phyloP scores from a whole-genome alignment of 768 basidiomycete genomes.

The Mycena galopus region DNA sequence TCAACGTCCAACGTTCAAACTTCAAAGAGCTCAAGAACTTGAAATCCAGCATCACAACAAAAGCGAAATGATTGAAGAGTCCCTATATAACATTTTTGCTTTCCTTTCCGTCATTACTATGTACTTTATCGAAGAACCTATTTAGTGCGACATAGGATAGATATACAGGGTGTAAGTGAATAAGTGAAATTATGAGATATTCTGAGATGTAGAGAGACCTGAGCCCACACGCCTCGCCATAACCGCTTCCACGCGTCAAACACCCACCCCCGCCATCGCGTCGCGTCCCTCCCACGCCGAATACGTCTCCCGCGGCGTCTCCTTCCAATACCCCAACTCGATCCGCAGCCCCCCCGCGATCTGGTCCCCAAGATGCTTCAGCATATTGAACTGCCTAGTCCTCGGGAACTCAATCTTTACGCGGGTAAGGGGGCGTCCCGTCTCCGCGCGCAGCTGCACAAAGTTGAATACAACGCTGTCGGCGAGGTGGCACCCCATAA shows the following conservation, averaged over 20 bases:
- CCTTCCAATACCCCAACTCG: neutral
- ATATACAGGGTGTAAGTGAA: no score
- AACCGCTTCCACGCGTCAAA: no score
- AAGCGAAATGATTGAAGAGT: no score
- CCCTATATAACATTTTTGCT: no score
- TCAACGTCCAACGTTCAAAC: no score
- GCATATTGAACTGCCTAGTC: conserved; percentile 9
- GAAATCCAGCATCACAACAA: no score
- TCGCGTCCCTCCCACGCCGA: conserved; percentile 23
- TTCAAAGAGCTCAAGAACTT: no score
- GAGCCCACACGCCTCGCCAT: no score
- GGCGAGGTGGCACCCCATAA: conserved; percentile 11
- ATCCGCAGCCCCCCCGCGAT: neutral
- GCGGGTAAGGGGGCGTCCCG: neutral
- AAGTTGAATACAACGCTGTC: conserved; percentile 26
- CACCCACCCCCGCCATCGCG: neutral
- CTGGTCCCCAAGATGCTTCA: conserved; percentile 3
- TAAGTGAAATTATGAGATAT: no score
- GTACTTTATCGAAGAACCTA: conserved; percentile 2
- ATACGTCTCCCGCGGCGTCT: neutral
- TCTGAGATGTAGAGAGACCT: no score
- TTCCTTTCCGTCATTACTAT: conserved; percentile 14
- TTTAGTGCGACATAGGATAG: neutral
- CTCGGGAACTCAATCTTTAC: neutral
- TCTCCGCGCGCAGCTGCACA: conserved; percentile 2